These are phyloP conservation scores for Backusella liffmaniae DNA, from an alignment of 192 early-diverging fungal species.

Conservation along the genomic window DNA sequence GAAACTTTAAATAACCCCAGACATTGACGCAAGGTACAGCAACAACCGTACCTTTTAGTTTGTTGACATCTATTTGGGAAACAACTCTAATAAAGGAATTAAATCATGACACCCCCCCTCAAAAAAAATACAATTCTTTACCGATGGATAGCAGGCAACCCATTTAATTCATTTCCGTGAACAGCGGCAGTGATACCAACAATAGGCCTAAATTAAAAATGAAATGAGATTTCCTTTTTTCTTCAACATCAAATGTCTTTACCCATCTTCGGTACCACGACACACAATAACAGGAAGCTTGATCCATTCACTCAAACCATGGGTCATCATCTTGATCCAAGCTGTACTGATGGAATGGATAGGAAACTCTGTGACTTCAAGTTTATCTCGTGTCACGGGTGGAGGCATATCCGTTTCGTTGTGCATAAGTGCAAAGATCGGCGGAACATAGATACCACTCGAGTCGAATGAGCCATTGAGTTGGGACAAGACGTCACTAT, in stretches of 20 bases:
- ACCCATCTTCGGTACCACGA: conserved; percentile 29
- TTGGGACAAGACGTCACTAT: background rate
- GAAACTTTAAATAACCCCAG: conserved; percentile 75
- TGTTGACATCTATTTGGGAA: conserved; percentile 66
- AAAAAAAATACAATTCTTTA: background rate
- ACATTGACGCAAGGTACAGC: conserved; percentile 86
- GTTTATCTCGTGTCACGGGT: conserved; percentile 49
- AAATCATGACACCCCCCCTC: background rate
- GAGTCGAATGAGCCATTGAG: conserved; percentile 34
- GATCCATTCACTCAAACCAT: conserved; percentile 64
- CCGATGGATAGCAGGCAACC: conserved; percentile 85
- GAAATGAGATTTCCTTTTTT: background rate
- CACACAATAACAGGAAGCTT: conserved; percentile 33
- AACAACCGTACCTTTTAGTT: conserved; percentile 79
- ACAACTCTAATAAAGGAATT: conserved; percentile 45
- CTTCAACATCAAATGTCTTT: background rate
- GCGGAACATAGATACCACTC: conserved; percentile 53
- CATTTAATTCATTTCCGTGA: conserved; percentile 92
- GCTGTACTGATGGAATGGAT: conserved; percentile 49
- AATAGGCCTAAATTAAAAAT: conserved; percentile 11
- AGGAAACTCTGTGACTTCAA: conserved; percentile 59
- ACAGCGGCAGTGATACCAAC: conserved; percentile 73
- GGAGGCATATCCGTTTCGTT: conserved; percentile 61
- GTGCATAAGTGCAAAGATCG: conserved; percentile 36
- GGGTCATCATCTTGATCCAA: conserved; percentile 71